These are phyloP conservation scores for Bremia lactucae DNA, from an alignment of 352 stramenopile species.

Conservation along the genomic window DNA sequence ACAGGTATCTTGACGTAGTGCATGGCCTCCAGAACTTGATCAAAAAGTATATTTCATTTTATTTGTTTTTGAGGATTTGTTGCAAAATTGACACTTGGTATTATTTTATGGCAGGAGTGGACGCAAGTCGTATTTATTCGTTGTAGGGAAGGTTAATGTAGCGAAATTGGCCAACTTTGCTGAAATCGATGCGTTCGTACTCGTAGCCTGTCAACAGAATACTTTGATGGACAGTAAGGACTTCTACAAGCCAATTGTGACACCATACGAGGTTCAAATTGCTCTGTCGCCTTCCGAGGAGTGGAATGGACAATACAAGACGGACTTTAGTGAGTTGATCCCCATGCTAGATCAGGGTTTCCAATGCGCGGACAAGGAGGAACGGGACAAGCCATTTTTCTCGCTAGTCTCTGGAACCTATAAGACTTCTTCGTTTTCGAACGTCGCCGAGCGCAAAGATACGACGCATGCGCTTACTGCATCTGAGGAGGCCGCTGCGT, in stretches of 20 bases:
- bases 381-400: conserved; percentile 70
- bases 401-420: conserved; percentile 75
- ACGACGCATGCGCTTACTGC: conserved; percentile 20
- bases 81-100: background rate
- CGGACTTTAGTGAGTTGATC: conserved; percentile 74
- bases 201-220: conserved; percentile 93
- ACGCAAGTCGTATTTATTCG: conserved; percentile 93
- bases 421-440: conserved; percentile 26
- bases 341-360: conserved; percentile 36
- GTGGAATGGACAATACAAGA: conserved; percentile 85
- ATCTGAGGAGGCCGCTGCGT: conserved; percentile 16
- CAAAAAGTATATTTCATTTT: conserved; percentile 39
- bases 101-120: conserved; percentile 56
- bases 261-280: conserved; percentile 91
- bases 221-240: conserved; percentile 89
- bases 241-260: conserved; percentile 89
- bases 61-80: background rate
- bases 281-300: conserved; percentile 77
- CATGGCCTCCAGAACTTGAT: conserved; percentile 82
- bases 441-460: conserved; percentile 1
- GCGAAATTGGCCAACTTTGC: conserved; percentile 96
- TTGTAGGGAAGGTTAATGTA: conserved; percentile 95
- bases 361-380: conserved; percentile 20
- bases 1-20: conserved; percentile 88
- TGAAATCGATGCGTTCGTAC: conserved; percentile 94